These are phyloP conservation scores for Russula lepida DNA, from an alignment of 768 basidiomycete genomes.

Conservation along the genomic window DNA sequence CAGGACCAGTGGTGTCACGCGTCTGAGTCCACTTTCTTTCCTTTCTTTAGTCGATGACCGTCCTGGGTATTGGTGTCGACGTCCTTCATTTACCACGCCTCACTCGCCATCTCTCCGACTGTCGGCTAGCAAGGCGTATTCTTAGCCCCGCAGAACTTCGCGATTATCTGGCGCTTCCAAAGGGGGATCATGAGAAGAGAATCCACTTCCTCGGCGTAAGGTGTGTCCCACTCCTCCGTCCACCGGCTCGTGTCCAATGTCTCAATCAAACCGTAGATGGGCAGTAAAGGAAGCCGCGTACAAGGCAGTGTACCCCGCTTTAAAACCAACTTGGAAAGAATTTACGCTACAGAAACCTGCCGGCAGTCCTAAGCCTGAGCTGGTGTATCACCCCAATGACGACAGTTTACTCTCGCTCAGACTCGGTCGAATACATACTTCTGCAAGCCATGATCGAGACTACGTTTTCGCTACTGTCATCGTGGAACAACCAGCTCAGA, in stretches of 20 bases:
- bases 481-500: slow-evolving; percentile 33
- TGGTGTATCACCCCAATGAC: slow-evolving; percentile 26
- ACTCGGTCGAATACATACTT: slow-evolving; percentile 46
- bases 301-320: slow-evolving; percentile 66
- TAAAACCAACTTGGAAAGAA: slow-evolving; percentile 67
- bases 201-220: slow-evolving; percentile 62
- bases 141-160: slow-evolving; percentile 43
- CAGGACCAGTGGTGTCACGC: slow-evolving; percentile 1
- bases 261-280: slow-evolving; percentile 44
- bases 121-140: slow-evolving; percentile 50
- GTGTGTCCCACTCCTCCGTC: slow-evolving; percentile 34
- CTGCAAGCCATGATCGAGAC: slow-evolving; percentile 77
- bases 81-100: slow-evolving; percentile 65
- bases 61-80: slow-evolving; percentile 73
- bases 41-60: slow-evolving; percentile 35
- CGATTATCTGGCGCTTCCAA: slow-evolving; percentile 33
- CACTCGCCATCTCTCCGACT: slow-evolving; percentile 40
- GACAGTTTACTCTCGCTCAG: slow-evolving; percentile 21
- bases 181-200: slow-evolving; percentile 17
- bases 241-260: slow-evolving; percentile 7
- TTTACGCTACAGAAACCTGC: slow-evolving; percentile 34
- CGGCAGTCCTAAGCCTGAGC: slow-evolving; percentile 34
- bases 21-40: background rate
- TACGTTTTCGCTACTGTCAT: slow-evolving; percentile 64
- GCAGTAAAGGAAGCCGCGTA: slow-evolving; percentile 80